phyloP scores from a whole-genome alignment of 2,329 filamentous ascomycete species.

The Phyllosticta citribraziliensis region DNA sequence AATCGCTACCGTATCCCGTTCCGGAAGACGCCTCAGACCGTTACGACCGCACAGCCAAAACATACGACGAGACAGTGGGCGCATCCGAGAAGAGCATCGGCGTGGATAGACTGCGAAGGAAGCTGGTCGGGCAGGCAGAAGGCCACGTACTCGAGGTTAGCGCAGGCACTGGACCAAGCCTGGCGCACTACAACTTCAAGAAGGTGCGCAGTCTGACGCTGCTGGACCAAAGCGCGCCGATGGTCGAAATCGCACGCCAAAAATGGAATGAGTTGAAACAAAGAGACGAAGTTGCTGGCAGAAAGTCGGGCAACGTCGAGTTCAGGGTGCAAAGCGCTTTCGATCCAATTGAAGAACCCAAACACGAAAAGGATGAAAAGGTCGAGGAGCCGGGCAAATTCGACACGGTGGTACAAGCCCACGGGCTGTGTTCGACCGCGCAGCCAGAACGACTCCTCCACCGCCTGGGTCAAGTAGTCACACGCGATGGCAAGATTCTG shows the following conservation, averaged over 20 bases:
- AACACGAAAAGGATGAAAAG: slow-evolving; percentile 15
- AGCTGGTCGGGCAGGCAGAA: slow-evolving; percentile 29
- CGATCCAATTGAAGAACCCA: slow-evolving; percentile 33
- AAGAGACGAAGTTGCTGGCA: not conserved
- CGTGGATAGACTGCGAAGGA: slow-evolving; percentile 30
- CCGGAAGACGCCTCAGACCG: slow-evolving; percentile 34
- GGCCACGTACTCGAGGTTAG: slow-evolving; percentile 41
- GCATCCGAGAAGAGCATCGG: slow-evolving; percentile 34
- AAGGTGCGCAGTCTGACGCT: slow-evolving; percentile 36
- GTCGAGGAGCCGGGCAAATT: slow-evolving; percentile 18
- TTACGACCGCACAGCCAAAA: slow-evolving; percentile 36
- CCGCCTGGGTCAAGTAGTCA: slow-evolving; percentile 34
- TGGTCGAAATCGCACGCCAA: slow-evolving; percentile 38
- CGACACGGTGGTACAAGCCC: slow-evolving; percentile 42
- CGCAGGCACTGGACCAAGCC: slow-evolving; percentile 41
- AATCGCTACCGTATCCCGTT: slow-evolving; percentile 13
- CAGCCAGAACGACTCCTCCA: slow-evolving; percentile 34
- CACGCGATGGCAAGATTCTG: slow-evolving; percentile 36
- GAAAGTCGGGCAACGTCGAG: slow-evolving; percentile 13
- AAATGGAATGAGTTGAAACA: slow-evolving; percentile 38
- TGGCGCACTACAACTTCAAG: slow-evolving; percentile 34
- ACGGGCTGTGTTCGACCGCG: slow-evolving; percentile 41
- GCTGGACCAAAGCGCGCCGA: slow-evolving; percentile 37
- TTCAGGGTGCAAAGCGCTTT: slow-evolving; percentile 37
- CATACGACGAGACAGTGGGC: slow-evolving; percentile 39